Percentiles rank a stretch among this genome's conserved stretches.
Evolutionary conservation across 2,329 filamentous ascomycete species (phyloP).

Genomic region (Claviceps paspali): DNA sequence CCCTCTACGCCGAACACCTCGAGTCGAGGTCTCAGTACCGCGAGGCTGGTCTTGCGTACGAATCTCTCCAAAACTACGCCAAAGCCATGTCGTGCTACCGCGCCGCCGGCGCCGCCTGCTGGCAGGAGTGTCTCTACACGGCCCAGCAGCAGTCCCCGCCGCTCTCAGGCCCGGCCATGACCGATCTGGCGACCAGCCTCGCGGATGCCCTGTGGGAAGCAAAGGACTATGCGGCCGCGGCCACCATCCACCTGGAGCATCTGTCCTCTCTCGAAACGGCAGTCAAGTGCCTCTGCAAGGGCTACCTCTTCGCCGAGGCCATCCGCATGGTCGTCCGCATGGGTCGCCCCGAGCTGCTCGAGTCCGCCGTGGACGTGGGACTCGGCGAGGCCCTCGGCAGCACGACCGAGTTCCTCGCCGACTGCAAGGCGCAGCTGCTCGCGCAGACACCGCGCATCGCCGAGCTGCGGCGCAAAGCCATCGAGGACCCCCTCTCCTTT

Average conservation of each 20-base stretch:
- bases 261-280: constrained; percentile 56
- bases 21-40: constrained; percentile 60
- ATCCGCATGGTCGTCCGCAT: constrained; percentile 57
- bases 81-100: constrained; percentile 74
- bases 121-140: constrained; percentile 78
- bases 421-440: constrained; percentile 72
- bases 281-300: constrained; percentile 68
- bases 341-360: constrained; percentile 45
- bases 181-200: constrained; percentile 55
- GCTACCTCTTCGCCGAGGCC: constrained; percentile 78
- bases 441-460: constrained; percentile 75
- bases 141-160: constrained; percentile 53
- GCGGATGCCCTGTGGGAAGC: constrained; percentile 67
- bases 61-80: constrained; percentile 61
- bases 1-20: constrained; percentile 66
- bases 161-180: constrained; percentile 43
- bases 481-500: constrained; percentile 74
- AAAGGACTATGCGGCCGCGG: constrained; percentile 70
- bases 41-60: constrained; percentile 82
- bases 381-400: constrained; percentile 67
- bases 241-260: constrained; percentile 69
- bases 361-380: constrained; percentile 55
- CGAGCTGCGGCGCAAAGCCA: constrained; percentile 68
- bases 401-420: constrained; percentile 81
- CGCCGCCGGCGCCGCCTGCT: constrained; percentile 57